Base-by-base conservation (phyloP, 108 stramenopile species). In the Skeletonema grethae region DNA sequence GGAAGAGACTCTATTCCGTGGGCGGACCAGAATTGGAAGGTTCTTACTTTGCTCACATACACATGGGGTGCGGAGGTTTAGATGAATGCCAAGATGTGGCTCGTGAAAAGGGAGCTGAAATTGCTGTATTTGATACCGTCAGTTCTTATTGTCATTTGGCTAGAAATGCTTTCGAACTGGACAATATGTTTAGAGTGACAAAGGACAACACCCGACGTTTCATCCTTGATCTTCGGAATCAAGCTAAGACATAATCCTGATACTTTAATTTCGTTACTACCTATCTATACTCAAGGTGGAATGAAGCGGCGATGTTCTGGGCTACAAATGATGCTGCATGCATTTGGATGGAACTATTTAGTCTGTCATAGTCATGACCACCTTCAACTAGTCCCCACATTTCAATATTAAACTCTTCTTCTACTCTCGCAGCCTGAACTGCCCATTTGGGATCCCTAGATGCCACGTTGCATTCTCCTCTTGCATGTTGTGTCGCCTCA, bases 381-480 rank as follows among this genome's bases (percentile, higher is more conserved):
- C 98, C 99, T 71, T 99, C 99, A 29, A 99, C 98, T 56, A 99
- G 75, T 10, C 99, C 99, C 98, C 98, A 98, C 45, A 73, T 76
- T 35, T 90, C 86, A 67, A 99, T 96, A 71, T 99, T 95, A 72
- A 97, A 98, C 72, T 98, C 98, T 76, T 99, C 99, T 78, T 99
- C 99, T 4, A 99, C 88, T 13, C 99, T 84, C 13, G 90, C 80
- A 9, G 97, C 97, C 24, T 79, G 72, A 35, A 87, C 73, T 11
- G 96, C 98, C 72, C 93, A 72, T n/a, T 75, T 65, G 3, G 83
- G 65, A 35, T 69, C 59, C 70, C 57, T 53, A 67, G 63, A 28
- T 38, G 68, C 41, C 38, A 41, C 29, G 24, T 43, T 67, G 48
- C 41, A 15, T 45, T 48, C 55, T 50, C 18, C 13, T 43, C 25